A percentile compares a stretch with the other conserved stretches of the same genome.
phyloP scores from a whole-genome alignment of 352 stramenopile genomes.

The Aphanomyces astaci region DNA sequence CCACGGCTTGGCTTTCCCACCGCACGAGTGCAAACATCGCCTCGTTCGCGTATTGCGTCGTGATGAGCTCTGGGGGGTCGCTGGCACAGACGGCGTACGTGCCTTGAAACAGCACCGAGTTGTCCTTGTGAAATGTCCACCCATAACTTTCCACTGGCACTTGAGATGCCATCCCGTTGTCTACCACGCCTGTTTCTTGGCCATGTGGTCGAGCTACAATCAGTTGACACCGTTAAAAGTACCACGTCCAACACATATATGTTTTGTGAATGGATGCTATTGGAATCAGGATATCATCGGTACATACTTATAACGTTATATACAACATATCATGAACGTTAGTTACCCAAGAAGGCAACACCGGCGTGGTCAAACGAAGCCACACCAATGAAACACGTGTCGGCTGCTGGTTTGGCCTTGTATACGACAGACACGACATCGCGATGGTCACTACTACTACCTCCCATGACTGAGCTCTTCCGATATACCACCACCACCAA shows the following conservation, averaged over 20 bases:
- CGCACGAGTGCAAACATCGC: constrained; percentile 80
- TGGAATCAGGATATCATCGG: too few relatives aligned
- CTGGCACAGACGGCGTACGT: not conserved
- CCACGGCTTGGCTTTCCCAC: constrained; percentile 76
- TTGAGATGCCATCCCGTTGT: not conserved
- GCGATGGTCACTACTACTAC: not conserved
- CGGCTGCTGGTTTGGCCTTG: not conserved
- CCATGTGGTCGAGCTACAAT: not conserved
- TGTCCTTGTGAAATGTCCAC: not conserved
- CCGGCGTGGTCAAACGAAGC: not conserved
- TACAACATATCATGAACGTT: too few relatives aligned
- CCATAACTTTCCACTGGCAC: not conserved
- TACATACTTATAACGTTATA: too few relatives aligned
- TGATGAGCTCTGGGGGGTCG: not conserved
- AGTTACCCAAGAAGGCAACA: too few relatives aligned
- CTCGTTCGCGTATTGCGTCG: constrained; percentile 76
- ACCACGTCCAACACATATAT: too few relatives aligned
- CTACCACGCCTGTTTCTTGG: not conserved
- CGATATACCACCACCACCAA: not conserved
- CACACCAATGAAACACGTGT: not conserved
- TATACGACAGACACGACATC: not conserved
- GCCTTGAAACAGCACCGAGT: constrained; percentile 30
- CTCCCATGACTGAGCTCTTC: not conserved
- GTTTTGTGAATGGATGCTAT: too few relatives aligned
- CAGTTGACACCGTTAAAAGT: too few relatives aligned